Percentiles rank a stretch among this genome's conserved stretches.
phyloP scores from a whole-genome alignment of 2,329 filamentous ascomycete genomes.

The Hymenoscyphus occultus region DNA sequence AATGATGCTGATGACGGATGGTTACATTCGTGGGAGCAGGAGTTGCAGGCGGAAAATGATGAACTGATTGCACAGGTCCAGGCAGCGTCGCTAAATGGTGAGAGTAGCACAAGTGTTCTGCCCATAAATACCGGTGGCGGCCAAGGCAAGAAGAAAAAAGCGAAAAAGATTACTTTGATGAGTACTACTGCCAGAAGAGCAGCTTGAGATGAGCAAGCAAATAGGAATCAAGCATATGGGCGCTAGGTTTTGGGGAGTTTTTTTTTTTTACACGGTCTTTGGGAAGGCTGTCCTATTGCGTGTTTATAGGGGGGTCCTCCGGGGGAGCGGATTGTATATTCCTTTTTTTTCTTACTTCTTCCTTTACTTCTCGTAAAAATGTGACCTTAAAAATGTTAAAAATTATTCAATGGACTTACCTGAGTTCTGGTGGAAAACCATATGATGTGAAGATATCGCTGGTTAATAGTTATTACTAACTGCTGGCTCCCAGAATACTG shows the following conservation, averaged over 20 bases:
- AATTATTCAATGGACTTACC: too few relatives aligned
- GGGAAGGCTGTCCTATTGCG: neutral
- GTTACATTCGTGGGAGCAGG: slow-evolving; percentile 78
- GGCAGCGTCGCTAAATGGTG: slow-evolving; percentile 45
- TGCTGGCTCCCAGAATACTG: too few relatives aligned
- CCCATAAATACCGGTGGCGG: slow-evolving; percentile 14
- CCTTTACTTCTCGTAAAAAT: too few relatives aligned
- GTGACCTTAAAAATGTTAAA: too few relatives aligned
- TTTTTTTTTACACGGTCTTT: too few relatives aligned
- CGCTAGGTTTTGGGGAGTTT: neutral
- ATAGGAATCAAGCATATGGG: neutral
- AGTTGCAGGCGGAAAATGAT: slow-evolving; percentile 58
- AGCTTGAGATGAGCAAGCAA: slow-evolving; percentile 31
- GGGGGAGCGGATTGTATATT: neutral
- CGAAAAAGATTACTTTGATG: slow-evolving; percentile 71
- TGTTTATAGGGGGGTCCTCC: neutral
- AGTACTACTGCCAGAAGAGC: slow-evolving; percentile 51
- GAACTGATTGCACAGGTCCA: slow-evolving; percentile 57
- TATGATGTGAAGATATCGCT: too few relatives aligned
- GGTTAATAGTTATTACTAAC: too few relatives aligned
- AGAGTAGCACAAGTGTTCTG: slow-evolving; percentile 16
- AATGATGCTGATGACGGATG: slow-evolving; percentile 69
- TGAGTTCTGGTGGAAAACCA: too few relatives aligned
- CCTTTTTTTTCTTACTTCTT: neutral
- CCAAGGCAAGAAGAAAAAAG: slow-evolving; percentile 63